Evolutionary conservation across 176 grass and related monocot genomes (phyloP).

Genomic region (Ensete ventricosum): DNA sequence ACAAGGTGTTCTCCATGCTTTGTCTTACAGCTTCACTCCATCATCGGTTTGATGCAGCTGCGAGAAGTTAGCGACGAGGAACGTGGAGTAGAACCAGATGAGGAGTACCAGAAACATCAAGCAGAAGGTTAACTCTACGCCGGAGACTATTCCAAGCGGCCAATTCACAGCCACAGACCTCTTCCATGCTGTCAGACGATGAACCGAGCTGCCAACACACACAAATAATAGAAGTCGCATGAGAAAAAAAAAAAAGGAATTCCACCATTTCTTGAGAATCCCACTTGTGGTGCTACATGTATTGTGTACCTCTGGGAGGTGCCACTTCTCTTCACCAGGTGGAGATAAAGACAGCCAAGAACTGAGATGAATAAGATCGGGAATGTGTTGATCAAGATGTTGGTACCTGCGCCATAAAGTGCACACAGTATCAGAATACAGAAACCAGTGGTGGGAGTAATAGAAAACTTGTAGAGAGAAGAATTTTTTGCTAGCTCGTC

Average conservation of each 20-base stretch:
- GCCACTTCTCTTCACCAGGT: slow-evolving; percentile 14
- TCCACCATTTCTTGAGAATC: not conserved
- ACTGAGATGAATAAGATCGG: slow-evolving; percentile 45
- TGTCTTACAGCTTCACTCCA: slow-evolving; percentile 26
- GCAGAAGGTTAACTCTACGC: slow-evolving; percentile 29
- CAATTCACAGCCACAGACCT: slow-evolving; percentile 45
- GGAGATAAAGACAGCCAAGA: slow-evolving; percentile 40
- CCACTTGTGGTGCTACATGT: not conserved
- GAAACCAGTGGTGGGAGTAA: too few species aligned
- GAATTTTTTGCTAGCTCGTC: too few species aligned
- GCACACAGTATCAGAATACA: too few species aligned
- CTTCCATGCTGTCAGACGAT: slow-evolving; percentile 21
- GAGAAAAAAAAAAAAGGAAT: not conserved
- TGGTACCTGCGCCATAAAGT: slow-evolving; percentile 15
- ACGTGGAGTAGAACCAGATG: slow-evolving; percentile 37
- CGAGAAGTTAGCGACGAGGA: slow-evolving; percentile 21
- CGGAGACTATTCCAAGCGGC: slow-evolving; percentile 42
- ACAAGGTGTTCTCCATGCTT: not conserved
- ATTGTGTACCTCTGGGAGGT: not conserved
- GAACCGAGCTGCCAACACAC: not conserved
- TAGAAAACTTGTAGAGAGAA: too few species aligned
- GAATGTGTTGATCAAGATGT: slow-evolving; percentile 27
- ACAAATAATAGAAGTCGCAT: not conserved
- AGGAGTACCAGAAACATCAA: slow-evolving; percentile 47
- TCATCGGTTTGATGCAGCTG: slow-evolving; percentile 26